Percentiles rank a stretch among this genome's conserved stretches.
These are phyloP conservation scores for Diaporthe sp. DNA, from an alignment of 2,329 filamentous ascomycete genomes.

Conservation along the genomic window DNA sequence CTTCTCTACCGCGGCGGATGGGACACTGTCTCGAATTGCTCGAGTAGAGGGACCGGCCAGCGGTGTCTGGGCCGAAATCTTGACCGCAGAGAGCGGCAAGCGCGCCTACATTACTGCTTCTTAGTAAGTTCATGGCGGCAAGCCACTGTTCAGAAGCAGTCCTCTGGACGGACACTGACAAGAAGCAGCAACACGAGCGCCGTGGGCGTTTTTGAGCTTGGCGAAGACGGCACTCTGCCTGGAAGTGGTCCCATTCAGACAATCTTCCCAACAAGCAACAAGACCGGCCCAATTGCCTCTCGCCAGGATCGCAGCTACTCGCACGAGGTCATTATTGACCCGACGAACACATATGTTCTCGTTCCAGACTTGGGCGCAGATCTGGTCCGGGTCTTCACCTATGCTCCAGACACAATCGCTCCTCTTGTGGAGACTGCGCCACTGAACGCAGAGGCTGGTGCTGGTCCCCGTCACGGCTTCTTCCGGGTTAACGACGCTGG, in stretches of 20 bases:
- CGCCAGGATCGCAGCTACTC: slow-evolving; percentile 70
- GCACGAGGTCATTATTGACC: slow-evolving; percentile 73
- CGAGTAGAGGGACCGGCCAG: slow-evolving; percentile 34
- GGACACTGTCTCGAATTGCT: slow-evolving; percentile 41
- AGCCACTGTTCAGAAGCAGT: not conserved
- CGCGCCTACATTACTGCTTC: slow-evolving; percentile 37
- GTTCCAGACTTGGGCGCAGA: slow-evolving; percentile 76
- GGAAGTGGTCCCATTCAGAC: slow-evolving; percentile 36
- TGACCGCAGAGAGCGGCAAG: slow-evolving; percentile 35
- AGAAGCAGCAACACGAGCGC: slow-evolving; percentile 2
- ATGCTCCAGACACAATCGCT: slow-evolving; percentile 32
- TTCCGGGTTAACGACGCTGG: slow-evolving; percentile 36
- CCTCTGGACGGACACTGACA: not conserved
- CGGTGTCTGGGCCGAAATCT: slow-evolving; percentile 37
- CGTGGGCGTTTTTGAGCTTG: slow-evolving; percentile 28
- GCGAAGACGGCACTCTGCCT: slow-evolving; percentile 35
- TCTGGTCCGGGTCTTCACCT: slow-evolving; percentile 64
- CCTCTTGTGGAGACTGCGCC: slow-evolving; percentile 35
- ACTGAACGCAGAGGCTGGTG: slow-evolving; percentile 34
- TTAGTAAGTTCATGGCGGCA: slow-evolving; percentile 32
- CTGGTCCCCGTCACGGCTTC: slow-evolving; percentile 38
- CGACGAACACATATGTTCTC: slow-evolving; percentile 69
- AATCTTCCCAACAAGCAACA: slow-evolving; percentile 36
- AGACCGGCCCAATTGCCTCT: slow-evolving; percentile 49
- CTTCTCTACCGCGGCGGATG: slow-evolving; percentile 50